Evolutionary conservation across 129 eudicot genomes (phyloP).

Genomic region (Escallonia rubra): DNA sequence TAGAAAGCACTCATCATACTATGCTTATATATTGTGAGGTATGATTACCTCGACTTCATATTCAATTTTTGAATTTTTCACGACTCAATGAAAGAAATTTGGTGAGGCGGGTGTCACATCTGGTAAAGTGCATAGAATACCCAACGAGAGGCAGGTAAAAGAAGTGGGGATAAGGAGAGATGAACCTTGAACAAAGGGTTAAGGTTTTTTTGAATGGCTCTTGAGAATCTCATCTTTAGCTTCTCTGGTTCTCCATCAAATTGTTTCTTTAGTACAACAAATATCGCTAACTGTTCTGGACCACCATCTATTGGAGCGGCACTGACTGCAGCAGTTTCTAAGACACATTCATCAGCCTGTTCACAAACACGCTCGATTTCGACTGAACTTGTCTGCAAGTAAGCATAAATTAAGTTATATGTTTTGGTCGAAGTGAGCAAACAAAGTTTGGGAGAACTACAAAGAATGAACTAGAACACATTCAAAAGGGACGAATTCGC

Average conservation of each 20-base stretch:
- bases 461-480: neutral
- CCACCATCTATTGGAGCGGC: slow-evolving; percentile 72
- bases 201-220: slow-evolving; percentile 71
- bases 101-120: too few species aligned
- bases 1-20: too few species aligned
- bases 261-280: slow-evolving; percentile 74
- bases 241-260: slow-evolving; percentile 31
- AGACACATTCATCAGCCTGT: slow-evolving; percentile 52
- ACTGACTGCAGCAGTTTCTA: slow-evolving; percentile 90
- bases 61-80: too few species aligned
- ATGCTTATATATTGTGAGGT: too few species aligned
- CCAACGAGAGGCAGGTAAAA: too few species aligned
- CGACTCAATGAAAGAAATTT: too few species aligned
- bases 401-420: neutral
- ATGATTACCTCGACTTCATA: too few species aligned
- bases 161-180: neutral
- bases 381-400: slow-evolving; percentile 80
- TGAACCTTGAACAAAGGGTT: slow-evolving; percentile 91
- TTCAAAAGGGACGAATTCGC: neutral
- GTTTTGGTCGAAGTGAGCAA: neutral
- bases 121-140: too few species aligned
- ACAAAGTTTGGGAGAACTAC: neutral
- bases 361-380: slow-evolving; percentile 92
- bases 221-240: slow-evolving; percentile 60
- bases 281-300: slow-evolving; percentile 73